A percentile compares a stretch with the other conserved stretches of the same genome.
These are phyloP conservation scores for Monilinia fructicola DNA, from an alignment of 2,329 filamentous ascomycete species.

Conservation along the genomic window DNA sequence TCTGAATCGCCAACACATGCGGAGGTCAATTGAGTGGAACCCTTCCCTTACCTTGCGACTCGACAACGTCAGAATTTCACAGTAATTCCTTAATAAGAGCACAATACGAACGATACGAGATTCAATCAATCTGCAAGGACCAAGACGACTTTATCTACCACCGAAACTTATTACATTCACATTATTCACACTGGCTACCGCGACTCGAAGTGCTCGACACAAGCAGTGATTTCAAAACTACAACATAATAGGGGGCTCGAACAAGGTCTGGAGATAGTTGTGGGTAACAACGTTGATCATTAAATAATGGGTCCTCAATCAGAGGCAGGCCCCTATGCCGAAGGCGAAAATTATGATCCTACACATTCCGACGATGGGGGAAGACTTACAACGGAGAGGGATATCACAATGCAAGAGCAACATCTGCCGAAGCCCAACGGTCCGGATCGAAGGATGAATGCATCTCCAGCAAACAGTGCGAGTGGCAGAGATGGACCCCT, in stretches of 20 bases:
- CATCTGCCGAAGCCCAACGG: conserved; percentile 36
- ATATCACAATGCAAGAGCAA: conserved; percentile 30
- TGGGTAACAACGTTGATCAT: conserved; percentile 24
- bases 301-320: conserved; percentile 42
- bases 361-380: conserved; percentile 29
- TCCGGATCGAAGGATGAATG: conserved; percentile 36
- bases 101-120: conserved; percentile 24
- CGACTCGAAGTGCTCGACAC: conserved; percentile 24
- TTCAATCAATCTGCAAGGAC: conserved; percentile 18
- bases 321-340: conserved; percentile 41
- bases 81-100: conserved; percentile 23
- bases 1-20: conserved; percentile 39
- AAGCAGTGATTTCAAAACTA: conserved; percentile 10
- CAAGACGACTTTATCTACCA: conserved; percentile 17
- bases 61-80: conserved; percentile 32
- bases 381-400: conserved; percentile 33
- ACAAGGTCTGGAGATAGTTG: conserved; percentile 22
- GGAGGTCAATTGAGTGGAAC: conserved; percentile 34
- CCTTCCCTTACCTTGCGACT: conserved; percentile 33
- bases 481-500: conserved; percentile 35
- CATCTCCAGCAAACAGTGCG: conserved; percentile 36
- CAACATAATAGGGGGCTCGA: conserved; percentile 27
- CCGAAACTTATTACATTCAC: conserved; percentile 13
- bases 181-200: conserved; percentile 31
- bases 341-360: conserved; percentile 33